phyloP scores from a whole-genome alignment of 202 grass and related monocot species.

The Dendrocalamus latiflorus region DNA sequence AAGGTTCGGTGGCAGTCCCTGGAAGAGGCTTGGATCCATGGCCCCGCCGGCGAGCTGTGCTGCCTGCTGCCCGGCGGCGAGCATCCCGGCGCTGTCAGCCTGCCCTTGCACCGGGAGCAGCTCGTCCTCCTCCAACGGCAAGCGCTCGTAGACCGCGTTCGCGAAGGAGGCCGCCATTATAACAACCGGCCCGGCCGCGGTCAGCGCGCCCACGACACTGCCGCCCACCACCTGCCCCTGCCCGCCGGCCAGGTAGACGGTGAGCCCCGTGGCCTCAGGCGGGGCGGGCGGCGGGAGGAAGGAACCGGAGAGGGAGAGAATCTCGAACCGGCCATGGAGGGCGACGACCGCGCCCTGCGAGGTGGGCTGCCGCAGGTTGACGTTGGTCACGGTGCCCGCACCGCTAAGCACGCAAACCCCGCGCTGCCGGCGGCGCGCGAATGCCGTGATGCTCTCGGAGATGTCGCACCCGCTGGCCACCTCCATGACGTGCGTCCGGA shows the following conservation, averaged over 20 bases:
- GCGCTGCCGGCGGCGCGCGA: conserved; percentile 77
- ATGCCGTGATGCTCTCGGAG: conserved; percentile 70
- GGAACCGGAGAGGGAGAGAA: conserved; percentile 86
- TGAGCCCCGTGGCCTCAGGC: conserved; percentile 69
- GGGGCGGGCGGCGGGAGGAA: conserved; percentile 86
- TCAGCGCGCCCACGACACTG: conserved; percentile 67
- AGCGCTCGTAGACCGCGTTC: conserved; percentile 83
- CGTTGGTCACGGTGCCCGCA: conserved; percentile 66
- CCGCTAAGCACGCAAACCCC: conserved; percentile 87
- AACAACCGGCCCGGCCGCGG: conserved; percentile 64
- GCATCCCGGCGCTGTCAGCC: conserved; percentile 35
- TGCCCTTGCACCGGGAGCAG: conserved; percentile 42
- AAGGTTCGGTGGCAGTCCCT: conserved; percentile 69
- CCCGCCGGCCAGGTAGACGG: conserved; percentile 82
- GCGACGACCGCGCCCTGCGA: conserved; percentile 55
- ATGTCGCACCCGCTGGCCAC: conserved; percentile 79
- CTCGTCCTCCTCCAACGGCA: conserved; percentile 86
- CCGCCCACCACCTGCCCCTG: conserved; percentile 90
- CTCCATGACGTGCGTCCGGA: conserved; percentile 95
- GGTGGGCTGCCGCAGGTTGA: conserved; percentile 68
- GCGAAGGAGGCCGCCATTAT: conserved; percentile 97
- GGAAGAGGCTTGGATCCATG: conserved; percentile 45
- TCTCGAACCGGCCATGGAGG: conserved; percentile 89
- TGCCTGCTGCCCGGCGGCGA: conserved; percentile 41
- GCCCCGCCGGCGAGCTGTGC: conserved; percentile 40